Evolutionary conservation across 208 protist genomes (phyloP).

Genomic region (Acanthamoeba sp.): DNA sequence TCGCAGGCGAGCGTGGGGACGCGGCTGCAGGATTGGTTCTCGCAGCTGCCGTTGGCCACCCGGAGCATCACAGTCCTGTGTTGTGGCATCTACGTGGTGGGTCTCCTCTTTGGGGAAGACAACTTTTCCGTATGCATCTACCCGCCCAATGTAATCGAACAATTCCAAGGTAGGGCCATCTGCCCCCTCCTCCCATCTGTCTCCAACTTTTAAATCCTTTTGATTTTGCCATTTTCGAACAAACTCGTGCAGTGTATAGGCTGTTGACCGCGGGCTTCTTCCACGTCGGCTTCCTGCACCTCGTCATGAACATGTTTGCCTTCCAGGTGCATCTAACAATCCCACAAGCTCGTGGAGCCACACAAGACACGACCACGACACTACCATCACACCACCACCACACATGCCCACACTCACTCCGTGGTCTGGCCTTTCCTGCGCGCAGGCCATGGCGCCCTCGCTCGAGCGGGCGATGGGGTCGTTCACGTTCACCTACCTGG

Average conservation of each 20-base stretch:
- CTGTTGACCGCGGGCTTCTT: slow-evolving; percentile 78
- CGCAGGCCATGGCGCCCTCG: background rate
- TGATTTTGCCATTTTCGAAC: too few species aligned
- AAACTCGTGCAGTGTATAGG: slow-evolving; percentile 81
- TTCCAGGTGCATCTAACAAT: slow-evolving; percentile 51
- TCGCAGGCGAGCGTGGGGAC: slow-evolving; percentile 30
- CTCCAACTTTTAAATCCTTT: background rate
- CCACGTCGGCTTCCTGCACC: slow-evolving; percentile 81
- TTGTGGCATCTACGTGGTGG: background rate
- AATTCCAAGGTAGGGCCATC: background rate
- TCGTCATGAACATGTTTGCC: slow-evolving; percentile 85
- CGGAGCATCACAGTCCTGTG: slow-evolving; percentile 33
- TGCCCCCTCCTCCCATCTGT: too few species aligned
- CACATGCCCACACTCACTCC: too few species aligned
- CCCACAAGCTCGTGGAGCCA: background rate
- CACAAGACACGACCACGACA: background rate
- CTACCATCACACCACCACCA: background rate
- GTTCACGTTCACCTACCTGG: slow-evolving; percentile 42
- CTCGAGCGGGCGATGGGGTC: slow-evolving; percentile 49
- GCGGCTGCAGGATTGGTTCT: slow-evolving; percentile 27
- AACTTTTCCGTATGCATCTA: slow-evolving; percentile 28
- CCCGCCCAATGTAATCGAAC: background rate
- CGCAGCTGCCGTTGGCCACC: slow-evolving; percentile 47
- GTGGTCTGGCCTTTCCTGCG: background rate
- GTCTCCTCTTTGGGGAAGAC: background rate